Conservation (phyloP, 129 eudicot species). For the Calendula officinalis region DNA sequence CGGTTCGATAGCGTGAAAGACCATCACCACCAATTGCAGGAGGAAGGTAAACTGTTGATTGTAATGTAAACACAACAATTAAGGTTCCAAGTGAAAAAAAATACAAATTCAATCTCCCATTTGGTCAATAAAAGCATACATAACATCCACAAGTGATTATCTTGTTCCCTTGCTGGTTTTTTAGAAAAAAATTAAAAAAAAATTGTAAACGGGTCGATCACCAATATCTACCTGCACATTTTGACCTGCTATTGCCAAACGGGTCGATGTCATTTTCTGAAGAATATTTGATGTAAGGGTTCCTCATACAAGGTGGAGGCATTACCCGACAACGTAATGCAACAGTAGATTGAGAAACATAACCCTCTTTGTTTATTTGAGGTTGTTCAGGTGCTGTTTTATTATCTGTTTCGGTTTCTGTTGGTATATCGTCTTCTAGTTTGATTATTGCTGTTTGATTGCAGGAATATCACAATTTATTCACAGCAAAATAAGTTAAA, state of each 20-base stretch:
- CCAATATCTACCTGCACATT: not conserved
- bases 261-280: slow-evolving; percentile 21
- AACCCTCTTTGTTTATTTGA: slow-evolving; percentile 20
- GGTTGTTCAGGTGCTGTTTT: slow-evolving; percentile 21
- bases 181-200: too few relatives aligned
- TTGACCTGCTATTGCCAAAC: not conserved
- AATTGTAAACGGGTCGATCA: not conserved
- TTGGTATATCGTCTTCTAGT: slow-evolving; percentile 36
- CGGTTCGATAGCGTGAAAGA: slow-evolving; percentile 78
- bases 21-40: slow-evolving; percentile 60
- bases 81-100: not conserved
- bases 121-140: slow-evolving; percentile 1
- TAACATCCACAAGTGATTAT: not conserved
- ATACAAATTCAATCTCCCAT: not conserved
- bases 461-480: slow-evolving; percentile 26
- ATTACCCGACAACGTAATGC: not conserved
- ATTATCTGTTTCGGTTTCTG: slow-evolving; percentile 35
- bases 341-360: not conserved
- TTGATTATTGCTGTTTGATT: slow-evolving; percentile 29
- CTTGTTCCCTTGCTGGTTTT: not conserved
- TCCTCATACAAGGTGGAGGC: not conserved
- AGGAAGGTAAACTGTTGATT: slow-evolving; percentile 49
- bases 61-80: not conserved
- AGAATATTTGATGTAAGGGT: slow-evolving; percentile 30
- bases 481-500: not conserved